Percentiles rank a stretch among this genome's conserved stretches.
Evolutionary conservation across 257 asterid species (phyloP).

Genomic region (Nicotiana obtusifolia): DNA sequence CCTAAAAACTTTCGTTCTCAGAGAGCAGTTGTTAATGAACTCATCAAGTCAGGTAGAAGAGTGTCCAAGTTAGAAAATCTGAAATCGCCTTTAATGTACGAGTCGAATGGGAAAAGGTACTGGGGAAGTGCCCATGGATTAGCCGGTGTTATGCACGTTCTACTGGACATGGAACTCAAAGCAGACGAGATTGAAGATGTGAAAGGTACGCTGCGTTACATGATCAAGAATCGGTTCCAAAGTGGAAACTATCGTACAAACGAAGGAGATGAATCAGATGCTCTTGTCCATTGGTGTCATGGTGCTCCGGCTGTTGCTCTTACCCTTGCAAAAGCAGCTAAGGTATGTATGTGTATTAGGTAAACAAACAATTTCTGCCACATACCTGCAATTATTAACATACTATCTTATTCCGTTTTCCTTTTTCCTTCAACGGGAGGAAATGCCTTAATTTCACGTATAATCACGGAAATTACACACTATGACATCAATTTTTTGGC

Average conservation of each 20-base stretch:
- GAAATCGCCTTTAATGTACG: conserved; percentile 61
- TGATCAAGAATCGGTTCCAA: conserved; percentile 58
- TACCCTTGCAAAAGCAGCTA: conserved; percentile 67
- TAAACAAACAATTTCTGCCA: not conserved
- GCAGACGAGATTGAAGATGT: conserved; percentile 65
- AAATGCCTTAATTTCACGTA: not conserved
- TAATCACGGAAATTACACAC: not conserved
- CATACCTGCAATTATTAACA: not conserved
- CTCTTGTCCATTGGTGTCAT: conserved; percentile 86
- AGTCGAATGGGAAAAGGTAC: conserved; percentile 73
- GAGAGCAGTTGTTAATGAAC: conserved; percentile 55
- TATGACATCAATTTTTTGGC: no score
- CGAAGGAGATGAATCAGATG: conserved; percentile 59
- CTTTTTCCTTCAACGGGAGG: no score
- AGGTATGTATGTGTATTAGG: conserved; percentile 28
- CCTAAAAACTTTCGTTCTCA: conserved; percentile 16
- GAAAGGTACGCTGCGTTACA: conserved; percentile 54
- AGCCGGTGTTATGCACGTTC: conserved; percentile 61
- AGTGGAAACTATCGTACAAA: conserved; percentile 77
- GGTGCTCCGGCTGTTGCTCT: conserved; percentile 83
- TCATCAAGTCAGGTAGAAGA: conserved; percentile 53
- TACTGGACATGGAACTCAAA: conserved; percentile 66
- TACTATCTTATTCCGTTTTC: not conserved
- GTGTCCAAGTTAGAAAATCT: conserved; percentile 28
- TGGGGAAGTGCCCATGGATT: conserved; percentile 92